Base-by-base conservation (phyloP, 2,329 filamentous ascomycete genomes). In the Phaeoacremonium minimum region DNA sequence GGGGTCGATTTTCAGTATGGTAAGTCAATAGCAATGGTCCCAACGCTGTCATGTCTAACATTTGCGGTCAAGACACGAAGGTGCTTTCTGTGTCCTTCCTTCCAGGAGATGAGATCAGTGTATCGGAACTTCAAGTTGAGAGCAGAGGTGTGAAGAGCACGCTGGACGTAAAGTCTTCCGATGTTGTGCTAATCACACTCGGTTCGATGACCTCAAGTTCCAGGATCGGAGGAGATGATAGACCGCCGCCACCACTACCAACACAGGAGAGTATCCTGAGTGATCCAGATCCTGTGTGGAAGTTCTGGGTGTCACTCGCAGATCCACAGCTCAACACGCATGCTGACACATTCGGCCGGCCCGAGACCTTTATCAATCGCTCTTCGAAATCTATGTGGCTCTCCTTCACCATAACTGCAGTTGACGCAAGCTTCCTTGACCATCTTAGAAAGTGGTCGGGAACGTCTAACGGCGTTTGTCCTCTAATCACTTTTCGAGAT, bases 351-450 rank as follows among this genome's bases (percentile, higher is more conserved):
- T 60, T 65, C 36, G 62, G 63, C 7, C 58, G 60, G 29, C 60
- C 63, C 1, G 53, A 57, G 20, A 58, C 56, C 31, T 67, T 67
- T 45, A 61, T 53, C 45, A 53, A 55, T 5, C 53, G 56, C 9
- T 38, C 55, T 15, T 20, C 38, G 3, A 56, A 64, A 31, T 61
- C 58, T 7, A 52, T 50, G 9, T 48, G 60, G 43, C 58, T 57
- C 18, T 57, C 53, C 1, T 65, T 65, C 37, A 66, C 63, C 6
- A 43, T 61, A 15, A 66, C 62, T 0, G 42, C 59, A 4, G 44
- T 48, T 7, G 46, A 50, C 15, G 42, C 46, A 1, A 47, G 51
- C n/a, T 53, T 62, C 33, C 55, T 63, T 31, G 37, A 50, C 3
- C 41, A 45, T 2, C 38, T 55, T 7, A 42, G 45, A 18, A 38